phyloP scores from a whole-genome alignment of 2,329 filamentous ascomycete species.

The Dactylellina haptotyla region DNA sequence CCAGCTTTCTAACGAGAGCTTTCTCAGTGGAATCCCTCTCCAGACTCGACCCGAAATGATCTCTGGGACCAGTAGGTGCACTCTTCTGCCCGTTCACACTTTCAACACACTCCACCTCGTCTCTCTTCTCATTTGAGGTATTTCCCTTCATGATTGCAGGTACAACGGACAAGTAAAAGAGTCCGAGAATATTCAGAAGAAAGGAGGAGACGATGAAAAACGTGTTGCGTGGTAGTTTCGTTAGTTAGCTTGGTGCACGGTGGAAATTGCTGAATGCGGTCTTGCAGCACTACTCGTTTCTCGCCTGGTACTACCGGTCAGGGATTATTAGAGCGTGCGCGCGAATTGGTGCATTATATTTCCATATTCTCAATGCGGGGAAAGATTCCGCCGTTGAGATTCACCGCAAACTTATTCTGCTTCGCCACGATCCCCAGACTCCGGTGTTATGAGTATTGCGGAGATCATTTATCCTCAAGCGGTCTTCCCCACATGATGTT shows the following conservation, averaged over 20 bases:
- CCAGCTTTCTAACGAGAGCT: constrained; percentile 67
- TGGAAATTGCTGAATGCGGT: constrained; percentile 23
- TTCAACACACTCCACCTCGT: constrained; percentile 32
- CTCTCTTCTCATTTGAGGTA: constrained; percentile 29
- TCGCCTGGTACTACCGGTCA: constrained; percentile 31
- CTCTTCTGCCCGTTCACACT: constrained; percentile 27
- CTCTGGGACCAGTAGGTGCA: constrained; percentile 13
- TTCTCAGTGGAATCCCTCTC: constrained; percentile 68
- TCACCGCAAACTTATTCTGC: constrained; percentile 1
- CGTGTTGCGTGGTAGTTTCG: constrained; percentile 34
- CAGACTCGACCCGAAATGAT: constrained; percentile 40
- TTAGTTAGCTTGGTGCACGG: not conserved
- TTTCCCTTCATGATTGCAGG: constrained; percentile 36
- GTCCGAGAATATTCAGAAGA: constrained; percentile 6
- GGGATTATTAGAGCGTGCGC: not conserved
- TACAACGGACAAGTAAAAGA: not conserved
- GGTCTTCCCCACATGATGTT: constrained; percentile 18
- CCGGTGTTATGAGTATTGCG: not conserved
- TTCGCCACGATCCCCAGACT: constrained; percentile 11
- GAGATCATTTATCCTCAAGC: constrained; percentile 30
- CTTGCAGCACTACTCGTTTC: not conserved
- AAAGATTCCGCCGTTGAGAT: constrained; percentile 31
- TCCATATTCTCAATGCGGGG: constrained; percentile 25
- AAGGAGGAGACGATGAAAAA: constrained; percentile 12
- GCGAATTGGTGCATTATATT: constrained; percentile 24